phyloP scores from a whole-genome alignment of 805 yeast species.

The Saccharomycopsis synnaedendra region DNA sequence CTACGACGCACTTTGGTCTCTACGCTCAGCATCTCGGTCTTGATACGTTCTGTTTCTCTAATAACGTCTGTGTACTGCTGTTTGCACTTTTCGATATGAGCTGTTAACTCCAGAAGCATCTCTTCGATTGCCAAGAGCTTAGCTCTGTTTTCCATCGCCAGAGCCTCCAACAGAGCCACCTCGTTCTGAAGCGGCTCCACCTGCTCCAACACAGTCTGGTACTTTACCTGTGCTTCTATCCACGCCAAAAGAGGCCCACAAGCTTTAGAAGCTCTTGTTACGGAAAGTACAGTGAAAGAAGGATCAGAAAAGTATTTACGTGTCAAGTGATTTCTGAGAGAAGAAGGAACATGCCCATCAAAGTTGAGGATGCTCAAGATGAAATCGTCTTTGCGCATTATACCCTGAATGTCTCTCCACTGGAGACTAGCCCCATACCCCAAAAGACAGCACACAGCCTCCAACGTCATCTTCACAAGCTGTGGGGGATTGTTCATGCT shows the following conservation, averaged over 20 bases:
- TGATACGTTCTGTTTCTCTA: constrained; percentile 67
- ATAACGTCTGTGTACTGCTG: constrained; percentile 61
- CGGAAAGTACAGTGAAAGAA: constrained; percentile 60
- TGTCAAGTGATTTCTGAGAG: constrained; percentile 47
- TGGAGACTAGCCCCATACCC: constrained; percentile 47
- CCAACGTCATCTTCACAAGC: constrained; percentile 74
- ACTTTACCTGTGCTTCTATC: constrained; percentile 85
- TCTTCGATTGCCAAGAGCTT: constrained; percentile 67
- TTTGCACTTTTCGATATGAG: constrained; percentile 57
- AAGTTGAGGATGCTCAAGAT: constrained; percentile 71
- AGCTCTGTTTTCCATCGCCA: constrained; percentile 50
- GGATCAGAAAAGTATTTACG: constrained; percentile 46
- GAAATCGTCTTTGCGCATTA: constrained; percentile 81
- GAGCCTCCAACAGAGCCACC: constrained; percentile 45
- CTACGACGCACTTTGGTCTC: constrained; percentile 54
- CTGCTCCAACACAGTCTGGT: constrained; percentile 54
- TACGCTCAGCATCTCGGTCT: constrained; percentile 55
- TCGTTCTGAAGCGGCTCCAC: constrained; percentile 68
- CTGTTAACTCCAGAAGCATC: constrained; percentile 68
- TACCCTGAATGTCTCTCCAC: constrained; percentile 78
- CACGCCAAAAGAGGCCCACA: constrained; percentile 87
- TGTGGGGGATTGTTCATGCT: constrained; percentile 88
- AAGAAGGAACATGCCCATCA: constrained; percentile 48
- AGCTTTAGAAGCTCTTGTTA: constrained; percentile 84
- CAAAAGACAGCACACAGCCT: constrained; percentile 74